Evolutionary conservation across 2,329 filamentous ascomycete species (phyloP), one percentile per base, ranked within the genome.

Genomic region (Hysterium pulicare): DNA sequence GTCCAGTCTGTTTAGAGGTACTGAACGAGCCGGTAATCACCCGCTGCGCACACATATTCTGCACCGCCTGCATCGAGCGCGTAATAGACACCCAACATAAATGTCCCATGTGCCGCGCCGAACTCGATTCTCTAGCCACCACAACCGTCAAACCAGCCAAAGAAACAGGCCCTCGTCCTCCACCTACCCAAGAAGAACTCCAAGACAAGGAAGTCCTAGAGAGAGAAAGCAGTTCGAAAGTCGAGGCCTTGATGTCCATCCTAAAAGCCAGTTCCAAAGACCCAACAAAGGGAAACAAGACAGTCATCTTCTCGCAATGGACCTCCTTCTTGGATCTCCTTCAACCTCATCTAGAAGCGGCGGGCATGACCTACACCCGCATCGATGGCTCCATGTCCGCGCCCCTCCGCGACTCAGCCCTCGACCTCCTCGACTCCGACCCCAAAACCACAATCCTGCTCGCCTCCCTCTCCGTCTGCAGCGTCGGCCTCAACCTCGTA

Each of bases 401-500:
- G 0, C 64, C 73, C 0, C 71, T 77, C 37, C 85, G 90, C n/a
- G 90, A 95, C 55, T 71, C 74, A 13, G 82, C 87, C 0, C 82
- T 94, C 34, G 67, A 77, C 3, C 73, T 77, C 0, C 77, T 95
- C 22, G 82, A 86, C 44, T 72, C 74, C 2, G 82, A 93, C 43
- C 73, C 82, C 0, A 64, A 78, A 1, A 87, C 81, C 44, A 84
- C 81, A 1, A 79, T 95, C 53, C 77, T 95, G 72, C 82, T 95
- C 2, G 90, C 90, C 2, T 90, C 85, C 58, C 71, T 95, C 32
- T 79, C 81, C 6, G 90, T 93, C 5, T 91, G 87, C 66, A 86
- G 84, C 40, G 89, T 95, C 1, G 90, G 90, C 0, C 74, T 95
- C 34, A 95, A 95, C 55, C 78, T 95, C 10, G 87, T 90, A 0